These are phyloP conservation scores for Leptodontidium sp. DNA, from an alignment of 2,329 filamentous ascomycete genomes.

Conservation along the genomic window DNA sequence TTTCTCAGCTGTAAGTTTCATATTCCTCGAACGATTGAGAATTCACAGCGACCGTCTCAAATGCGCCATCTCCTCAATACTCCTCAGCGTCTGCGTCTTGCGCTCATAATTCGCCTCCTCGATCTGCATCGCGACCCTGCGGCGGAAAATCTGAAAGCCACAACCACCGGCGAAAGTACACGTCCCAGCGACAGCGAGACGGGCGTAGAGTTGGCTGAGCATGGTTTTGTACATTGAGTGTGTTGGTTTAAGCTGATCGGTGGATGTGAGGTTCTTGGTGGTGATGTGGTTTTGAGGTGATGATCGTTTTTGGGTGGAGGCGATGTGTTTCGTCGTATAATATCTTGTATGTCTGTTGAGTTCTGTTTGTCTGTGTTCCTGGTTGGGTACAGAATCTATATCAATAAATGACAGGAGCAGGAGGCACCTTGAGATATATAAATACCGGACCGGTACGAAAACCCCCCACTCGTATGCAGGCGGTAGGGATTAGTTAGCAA, in stretches of 20 bases:
- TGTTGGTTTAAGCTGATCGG: background rate
- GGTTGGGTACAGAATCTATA: too few species aligned
- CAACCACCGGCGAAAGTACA: conserved; percentile 1
- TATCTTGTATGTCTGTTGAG: too few species aligned
- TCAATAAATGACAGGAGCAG: too few species aligned
- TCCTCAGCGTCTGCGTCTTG: conserved; percentile 11
- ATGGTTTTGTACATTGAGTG: conserved; percentile 6
- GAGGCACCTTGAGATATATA: background rate
- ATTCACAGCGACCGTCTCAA: background rate
- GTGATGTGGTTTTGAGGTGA: background rate
- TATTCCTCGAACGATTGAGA: too few species aligned
- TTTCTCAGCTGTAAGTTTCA: too few species aligned
- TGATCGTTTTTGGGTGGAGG: background rate
- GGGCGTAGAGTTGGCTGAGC: background rate
- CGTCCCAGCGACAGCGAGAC: conserved; percentile 9
- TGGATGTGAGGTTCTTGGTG: background rate
- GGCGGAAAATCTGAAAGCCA: conserved; percentile 5
- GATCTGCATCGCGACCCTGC: conserved; percentile 8
- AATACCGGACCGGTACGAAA: background rate
- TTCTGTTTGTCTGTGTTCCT: too few species aligned
- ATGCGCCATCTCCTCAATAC: conserved; percentile 4
- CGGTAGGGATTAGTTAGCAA: background rate
- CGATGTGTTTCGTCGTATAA: too few species aligned
- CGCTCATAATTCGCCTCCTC: conserved; percentile 19
- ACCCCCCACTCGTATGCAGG: background rate